Evolutionary conservation across 2,329 filamentous ascomycete species (phyloP).

Genomic region (Aspergillus brunneoviolaceus): DNA sequence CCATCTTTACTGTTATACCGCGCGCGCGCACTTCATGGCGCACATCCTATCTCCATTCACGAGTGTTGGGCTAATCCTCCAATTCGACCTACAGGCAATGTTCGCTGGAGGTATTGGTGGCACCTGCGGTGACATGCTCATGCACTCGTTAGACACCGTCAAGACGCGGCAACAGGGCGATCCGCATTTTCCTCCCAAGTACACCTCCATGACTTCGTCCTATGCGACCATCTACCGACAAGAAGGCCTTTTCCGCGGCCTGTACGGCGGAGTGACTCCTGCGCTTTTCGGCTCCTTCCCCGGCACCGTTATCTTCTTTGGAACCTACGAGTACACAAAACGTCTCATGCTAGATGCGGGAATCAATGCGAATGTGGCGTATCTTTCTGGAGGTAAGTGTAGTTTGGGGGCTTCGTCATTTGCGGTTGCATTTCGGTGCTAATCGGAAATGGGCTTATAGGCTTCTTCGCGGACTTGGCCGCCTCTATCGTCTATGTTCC

Average conservation of each 20-base stretch:
- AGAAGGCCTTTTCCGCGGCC: slow-evolving; percentile 78
- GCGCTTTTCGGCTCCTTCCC: slow-evolving; percentile 90
- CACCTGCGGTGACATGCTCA: slow-evolving; percentile 91
- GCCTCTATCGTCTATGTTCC: slow-evolving; percentile 94
- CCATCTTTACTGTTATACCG: not conserved
- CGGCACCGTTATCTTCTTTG: slow-evolving; percentile 93
- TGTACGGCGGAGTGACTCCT: slow-evolving; percentile 92
- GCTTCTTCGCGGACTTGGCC: slow-evolving; percentile 89
- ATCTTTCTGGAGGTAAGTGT: slow-evolving; percentile 73
- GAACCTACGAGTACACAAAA: slow-evolving; percentile 94
- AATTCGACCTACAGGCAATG: slow-evolving; percentile 67
- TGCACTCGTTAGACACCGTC: slow-evolving; percentile 98
- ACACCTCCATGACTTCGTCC: slow-evolving; percentile 83
- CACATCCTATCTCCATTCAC: not conserved
- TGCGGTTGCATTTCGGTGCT: not conserved
- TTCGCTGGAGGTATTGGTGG: slow-evolving; percentile 90
- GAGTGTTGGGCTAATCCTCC: slow-evolving; percentile 13
- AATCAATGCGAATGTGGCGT: slow-evolving; percentile 77
- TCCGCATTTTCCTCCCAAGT: slow-evolving; percentile 87
- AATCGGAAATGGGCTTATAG: slow-evolving; percentile 43
- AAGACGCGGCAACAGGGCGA: slow-evolving; percentile 98
- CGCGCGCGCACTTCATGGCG: not conserved
- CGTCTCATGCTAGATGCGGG: slow-evolving; percentile 81
- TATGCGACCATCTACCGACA: slow-evolving; percentile 93
- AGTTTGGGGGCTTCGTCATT: slow-evolving; percentile 16